Evolutionary conservation across 495 filamentous ascomycete species (phyloP).

Genomic region (Aspergillus saccharolyticus): DNA sequence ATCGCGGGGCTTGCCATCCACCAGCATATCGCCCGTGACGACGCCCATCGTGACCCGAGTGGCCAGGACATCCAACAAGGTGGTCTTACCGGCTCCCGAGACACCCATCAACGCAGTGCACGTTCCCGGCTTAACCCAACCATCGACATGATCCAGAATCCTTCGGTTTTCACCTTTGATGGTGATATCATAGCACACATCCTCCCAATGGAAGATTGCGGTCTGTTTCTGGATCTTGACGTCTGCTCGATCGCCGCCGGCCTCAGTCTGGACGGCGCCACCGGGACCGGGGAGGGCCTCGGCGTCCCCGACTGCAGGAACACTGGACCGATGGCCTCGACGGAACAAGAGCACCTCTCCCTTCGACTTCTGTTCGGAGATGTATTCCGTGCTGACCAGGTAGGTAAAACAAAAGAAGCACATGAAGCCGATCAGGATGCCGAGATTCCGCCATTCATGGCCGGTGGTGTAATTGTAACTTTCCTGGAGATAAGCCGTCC

Average conservation of each 20-base stretch:
- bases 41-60: constrained; percentile 45
- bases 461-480: constrained; percentile 43
- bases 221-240: constrained; percentile 28
- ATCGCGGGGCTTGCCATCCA: constrained; percentile 53
- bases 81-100: constrained; percentile 58
- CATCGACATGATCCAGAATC: constrained; percentile 55
- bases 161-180: constrained; percentile 45
- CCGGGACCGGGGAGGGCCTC: not conserved
- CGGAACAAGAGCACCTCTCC: constrained; percentile 43
- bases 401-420: constrained; percentile 45
- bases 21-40: constrained; percentile 47
- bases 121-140: constrained; percentile 62
- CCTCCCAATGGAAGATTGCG: constrained; percentile 66
- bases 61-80: constrained; percentile 52
- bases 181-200: constrained; percentile 61
- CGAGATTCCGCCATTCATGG: constrained; percentile 58
- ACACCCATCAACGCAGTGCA: constrained; percentile 59
- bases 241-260: constrained; percentile 3
- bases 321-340: constrained; percentile 15
- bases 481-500: constrained; percentile 40
- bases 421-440: constrained; percentile 39
- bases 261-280: not conserved
- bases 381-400: constrained; percentile 30
- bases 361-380: constrained; percentile 27
- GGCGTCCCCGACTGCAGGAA: not conserved